Percentiles rank a stretch among this genome's conserved stretches.
Conservation (phyloP, 116 monocot species). For the Iris pallida region DNA sequence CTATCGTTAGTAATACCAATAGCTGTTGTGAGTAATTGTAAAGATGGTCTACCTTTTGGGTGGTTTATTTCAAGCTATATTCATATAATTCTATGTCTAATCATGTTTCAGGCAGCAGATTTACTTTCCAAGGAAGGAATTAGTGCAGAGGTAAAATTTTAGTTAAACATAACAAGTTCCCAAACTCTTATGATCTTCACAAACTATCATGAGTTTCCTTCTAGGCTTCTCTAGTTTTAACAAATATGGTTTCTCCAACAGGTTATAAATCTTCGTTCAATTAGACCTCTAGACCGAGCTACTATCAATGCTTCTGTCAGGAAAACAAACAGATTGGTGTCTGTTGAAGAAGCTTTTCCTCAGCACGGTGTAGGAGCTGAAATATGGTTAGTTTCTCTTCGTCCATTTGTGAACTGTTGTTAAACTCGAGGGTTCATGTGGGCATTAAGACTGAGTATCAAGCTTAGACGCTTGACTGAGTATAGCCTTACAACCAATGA, state of each 20-base stretch:
- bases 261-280: conserved; percentile 71
- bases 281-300: conserved; percentile 61
- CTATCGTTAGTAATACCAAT: too few relatives aligned
- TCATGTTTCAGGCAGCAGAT: conserved; percentile 64
- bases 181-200: not conserved
- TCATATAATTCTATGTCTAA: not conserved
- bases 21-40: too few relatives aligned
- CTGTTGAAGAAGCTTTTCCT: conserved; percentile 73
- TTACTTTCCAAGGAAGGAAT: conserved; percentile 78
- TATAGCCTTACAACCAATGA: too few relatives aligned
- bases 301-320: conserved; percentile 64
- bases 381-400: conserved; percentile 44
- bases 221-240: not conserved
- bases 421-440: too few relatives aligned
- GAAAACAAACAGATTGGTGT: conserved; percentile 61
- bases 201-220: not conserved
- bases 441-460: too few relatives aligned
- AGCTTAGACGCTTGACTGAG: too few relatives aligned
- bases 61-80: not conserved
- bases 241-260: conserved; percentile 3
- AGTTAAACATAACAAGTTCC: not conserved
- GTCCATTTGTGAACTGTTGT: too few relatives aligned
- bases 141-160: conserved; percentile 59
- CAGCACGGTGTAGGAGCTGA: conserved; percentile 69
- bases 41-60: too few relatives aligned